phyloP scores from a whole-genome alignment of 352 stramenopile genomes.

The Globisporangium takayamanum region DNA sequence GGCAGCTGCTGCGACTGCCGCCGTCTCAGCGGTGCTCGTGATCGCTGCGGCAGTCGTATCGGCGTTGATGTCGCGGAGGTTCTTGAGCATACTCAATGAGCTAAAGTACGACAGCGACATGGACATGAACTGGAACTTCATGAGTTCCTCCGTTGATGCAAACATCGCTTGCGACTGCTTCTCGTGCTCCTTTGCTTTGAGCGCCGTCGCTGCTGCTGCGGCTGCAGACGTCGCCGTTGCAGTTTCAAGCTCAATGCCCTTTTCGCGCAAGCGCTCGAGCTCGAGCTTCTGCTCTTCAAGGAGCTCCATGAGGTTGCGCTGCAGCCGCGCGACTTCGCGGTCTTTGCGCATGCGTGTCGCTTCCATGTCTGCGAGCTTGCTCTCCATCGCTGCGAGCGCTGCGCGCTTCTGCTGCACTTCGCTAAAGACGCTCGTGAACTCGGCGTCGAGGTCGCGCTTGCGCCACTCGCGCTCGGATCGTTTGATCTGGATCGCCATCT shows the following conservation, averaged over 20 bases:
- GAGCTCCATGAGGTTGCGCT: conserved; percentile 91
- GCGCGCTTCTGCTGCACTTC: conserved; percentile 89
- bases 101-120: conserved; percentile 94
- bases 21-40: conserved; percentile 82
- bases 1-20: conserved; percentile 77
- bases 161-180: conserved; percentile 89
- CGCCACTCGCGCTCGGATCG: conserved; percentile 87
- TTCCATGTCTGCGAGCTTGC: conserved; percentile 90
- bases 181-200: conserved; percentile 89
- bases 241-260: conserved; percentile 88
- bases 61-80: conserved; percentile 90
- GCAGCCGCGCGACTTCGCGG: conserved; percentile 88
- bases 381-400: conserved; percentile 71
- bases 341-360: conserved; percentile 89
- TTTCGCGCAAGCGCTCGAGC: conserved; percentile 87
- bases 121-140: conserved; percentile 97
- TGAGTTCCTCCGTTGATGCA: conserved; percentile 90
- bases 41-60: conserved; percentile 89
- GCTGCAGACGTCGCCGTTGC: conserved; percentile 89
- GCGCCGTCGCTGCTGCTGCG: conserved; percentile 84
- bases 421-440: conserved; percentile 88
- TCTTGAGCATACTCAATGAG: conserved; percentile 93
- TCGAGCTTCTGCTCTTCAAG: conserved; percentile 92
- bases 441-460: conserved; percentile 87
- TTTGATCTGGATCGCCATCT: conserved; percentile 93